Conservation (phyloP, 2,329 filamentous ascomycete species). For the Colletotrichum sp. region DNA sequence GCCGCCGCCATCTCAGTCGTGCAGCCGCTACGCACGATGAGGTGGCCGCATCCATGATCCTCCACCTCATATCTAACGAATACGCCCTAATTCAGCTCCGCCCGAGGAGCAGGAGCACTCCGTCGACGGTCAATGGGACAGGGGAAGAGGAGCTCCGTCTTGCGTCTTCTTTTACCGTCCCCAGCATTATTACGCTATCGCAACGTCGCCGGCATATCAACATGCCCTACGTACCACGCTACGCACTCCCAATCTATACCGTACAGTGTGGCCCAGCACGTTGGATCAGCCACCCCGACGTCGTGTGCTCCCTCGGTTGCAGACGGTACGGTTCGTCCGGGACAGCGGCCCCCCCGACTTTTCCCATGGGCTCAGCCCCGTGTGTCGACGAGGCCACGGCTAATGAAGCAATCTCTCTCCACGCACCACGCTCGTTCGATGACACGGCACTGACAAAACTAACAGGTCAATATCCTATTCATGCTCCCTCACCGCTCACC, state of each 20-base stretch:
- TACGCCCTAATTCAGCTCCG: not conserved
- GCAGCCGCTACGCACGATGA: slow-evolving; percentile 11
- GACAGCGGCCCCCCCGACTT: not conserved
- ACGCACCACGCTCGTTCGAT: slow-evolving; percentile 6
- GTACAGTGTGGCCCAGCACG: not conserved
- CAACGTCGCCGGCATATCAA: not conserved
- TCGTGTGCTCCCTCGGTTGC: not conserved
- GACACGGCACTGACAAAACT: not conserved
- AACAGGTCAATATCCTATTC: not conserved
- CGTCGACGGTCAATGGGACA: not conserved
- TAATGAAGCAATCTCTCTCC: slow-evolving; percentile 5
- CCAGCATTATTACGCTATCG: not conserved
- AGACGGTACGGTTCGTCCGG: not conserved
- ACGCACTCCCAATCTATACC: not conserved
- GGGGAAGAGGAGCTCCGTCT: not conserved
- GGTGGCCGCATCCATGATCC: not conserved
- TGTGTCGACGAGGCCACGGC: not conserved
- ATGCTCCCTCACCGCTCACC: not conserved
- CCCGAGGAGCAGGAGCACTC: not conserved
- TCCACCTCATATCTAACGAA: not conserved
- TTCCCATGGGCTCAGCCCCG: not conserved
- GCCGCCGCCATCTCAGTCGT: not conserved
- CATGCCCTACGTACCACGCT: not conserved
- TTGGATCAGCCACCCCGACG: slow-evolving; percentile 1
- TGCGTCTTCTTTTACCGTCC: not conserved